Evolutionary conservation across 2,329 filamentous ascomycete species (phyloP), one percentile per base, ranked within the genome.

Genomic region (Venturia asperata): DNA sequence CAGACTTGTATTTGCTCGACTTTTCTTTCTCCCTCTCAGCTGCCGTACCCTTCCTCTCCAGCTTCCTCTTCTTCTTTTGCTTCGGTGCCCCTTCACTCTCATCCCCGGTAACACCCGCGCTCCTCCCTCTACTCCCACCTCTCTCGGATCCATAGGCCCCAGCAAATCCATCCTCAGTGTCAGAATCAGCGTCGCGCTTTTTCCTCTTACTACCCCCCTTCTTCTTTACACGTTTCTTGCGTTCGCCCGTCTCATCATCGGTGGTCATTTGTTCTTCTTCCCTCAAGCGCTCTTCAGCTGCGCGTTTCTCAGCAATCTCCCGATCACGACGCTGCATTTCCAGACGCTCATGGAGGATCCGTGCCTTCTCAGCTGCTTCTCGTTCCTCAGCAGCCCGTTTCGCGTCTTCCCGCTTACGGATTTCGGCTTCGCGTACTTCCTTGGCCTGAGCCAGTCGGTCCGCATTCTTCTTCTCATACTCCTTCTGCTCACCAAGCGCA

Each of bases 381-480:
- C 82, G 82, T 65, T 89, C 87, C 66, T 89, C 81, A 0, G 83
- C 83, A 70, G 84, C 85, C 69, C 85, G 81, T 55, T 87, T 86
- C 72, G 87, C 87, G 68, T 92, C 92, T 74, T 96, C 92, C 7
- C 91, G 87, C 67, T 85, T 86, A 67, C 82, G 84, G 24, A 92
- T 80, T 74, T 96, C 92, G 4, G 87, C 88, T 71, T 97, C 90
- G 64, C 93, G 88, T 67, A 87, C 84, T 71, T 89, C 86, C 43
- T 90, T 84, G 9, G 94, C 92, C 64, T 91, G 87, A 67, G 89
- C 85, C 3, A 97, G 84, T 75, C 94, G 95, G 71, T 89, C 86
- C 43, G 92, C 91, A 74, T 97, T 97, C 79, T 90, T 91, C 71
- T 92, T 88, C 75, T 99, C 94, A 75, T 96, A 97, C 68, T 95